phyloP scores from a whole-genome alignment of 2,329 filamentous ascomycete species.

The Cladobotryum mycophilum region DNA sequence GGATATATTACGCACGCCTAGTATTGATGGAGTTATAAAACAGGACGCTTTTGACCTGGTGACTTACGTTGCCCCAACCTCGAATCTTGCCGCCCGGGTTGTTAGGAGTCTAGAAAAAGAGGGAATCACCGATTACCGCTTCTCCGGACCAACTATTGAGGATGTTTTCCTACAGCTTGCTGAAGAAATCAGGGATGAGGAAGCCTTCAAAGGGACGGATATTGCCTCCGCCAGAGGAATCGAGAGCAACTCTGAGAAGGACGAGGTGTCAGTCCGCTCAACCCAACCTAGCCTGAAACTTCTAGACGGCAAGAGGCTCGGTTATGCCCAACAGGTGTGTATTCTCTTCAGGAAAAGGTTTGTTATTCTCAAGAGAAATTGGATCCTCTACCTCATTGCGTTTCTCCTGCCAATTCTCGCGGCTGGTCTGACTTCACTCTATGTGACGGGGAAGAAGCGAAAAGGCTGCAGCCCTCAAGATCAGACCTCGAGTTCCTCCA shows the following conservation, averaged over 20 bases:
- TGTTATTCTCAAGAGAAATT: constrained; percentile 72
- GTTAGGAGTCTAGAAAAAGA: constrained; percentile 62
- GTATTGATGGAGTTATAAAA: constrained; percentile 50
- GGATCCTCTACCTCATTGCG: constrained; percentile 67
- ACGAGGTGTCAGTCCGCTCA: constrained; percentile 9
- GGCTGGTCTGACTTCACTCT: constrained; percentile 71
- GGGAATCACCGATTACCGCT: constrained; percentile 70
- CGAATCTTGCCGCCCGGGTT: constrained; percentile 63
- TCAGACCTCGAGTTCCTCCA: constrained; percentile 36
- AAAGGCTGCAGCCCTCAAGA: constrained; percentile 47
- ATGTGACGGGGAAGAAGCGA: constrained; percentile 53
- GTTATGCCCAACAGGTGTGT: constrained; percentile 61
- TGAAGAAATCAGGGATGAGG: constrained; percentile 63
- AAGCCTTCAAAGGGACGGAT: constrained; percentile 18
- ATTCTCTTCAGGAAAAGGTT: constrained; percentile 74
- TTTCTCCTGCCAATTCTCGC: constrained; percentile 73
- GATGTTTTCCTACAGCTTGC: constrained; percentile 86
- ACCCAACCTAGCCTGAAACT: constrained; percentile 44
- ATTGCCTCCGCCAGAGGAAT: constrained; percentile 19
- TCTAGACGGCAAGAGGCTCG: constrained; percentile 62
- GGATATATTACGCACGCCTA: constrained; percentile 39
- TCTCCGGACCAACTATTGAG: constrained; percentile 84
- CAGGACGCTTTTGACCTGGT: constrained; percentile 62
- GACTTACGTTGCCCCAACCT: constrained; percentile 65
- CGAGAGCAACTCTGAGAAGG: constrained; percentile 16